Evolutionary conservation across 352 stramenopile genomes (phyloP).

Genomic region (Globisporangium megalacanthum): DNA sequence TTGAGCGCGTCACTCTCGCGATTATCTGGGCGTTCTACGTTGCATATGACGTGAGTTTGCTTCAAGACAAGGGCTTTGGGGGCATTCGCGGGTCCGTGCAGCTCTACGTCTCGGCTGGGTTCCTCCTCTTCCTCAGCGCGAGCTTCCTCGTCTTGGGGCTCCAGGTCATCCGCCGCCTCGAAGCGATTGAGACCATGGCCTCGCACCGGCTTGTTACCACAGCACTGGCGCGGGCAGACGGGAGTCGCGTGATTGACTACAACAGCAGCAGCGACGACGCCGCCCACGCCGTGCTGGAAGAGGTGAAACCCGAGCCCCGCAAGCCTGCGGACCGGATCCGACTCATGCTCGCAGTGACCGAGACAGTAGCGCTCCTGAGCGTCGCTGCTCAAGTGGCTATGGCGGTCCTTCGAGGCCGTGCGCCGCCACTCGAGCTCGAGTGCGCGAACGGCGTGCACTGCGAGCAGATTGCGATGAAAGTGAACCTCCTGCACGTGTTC

Average conservation of each 20-base stretch:
- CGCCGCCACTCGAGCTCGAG: conserved; percentile 27
- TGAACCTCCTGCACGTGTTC: conserved; percentile 34
- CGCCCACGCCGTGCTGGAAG: conserved; percentile 2
- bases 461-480: conserved; percentile 23
- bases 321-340: conserved; percentile 35
- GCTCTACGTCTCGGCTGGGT: conserved; percentile 16
- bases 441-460: conserved; percentile 57
- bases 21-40: conserved; percentile 42
- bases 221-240: conserved; percentile 1
- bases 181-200: conserved; percentile 33
- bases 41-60: conserved; percentile 23
- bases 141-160: conserved; percentile 25
- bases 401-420: conserved; percentile 19
- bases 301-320: conserved; percentile 19
- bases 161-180: conserved; percentile 34
- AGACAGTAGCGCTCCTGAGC: conserved; percentile 32
- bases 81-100: conserved; percentile 17
- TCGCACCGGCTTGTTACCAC: conserved; percentile 9
- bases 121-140: conserved; percentile 20
- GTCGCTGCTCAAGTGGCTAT: conserved; percentile 40
- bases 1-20: conserved; percentile 21
- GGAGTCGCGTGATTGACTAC: conserved; percentile 12
- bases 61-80: conserved; percentile 31
- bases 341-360: conserved; percentile 43
- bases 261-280: conserved; percentile 9